Evolutionary conservation across 352 stramenopile species (phyloP), one percentile per base, ranked within the genome.

Genomic region (Globisporangium emineosum): DNA sequence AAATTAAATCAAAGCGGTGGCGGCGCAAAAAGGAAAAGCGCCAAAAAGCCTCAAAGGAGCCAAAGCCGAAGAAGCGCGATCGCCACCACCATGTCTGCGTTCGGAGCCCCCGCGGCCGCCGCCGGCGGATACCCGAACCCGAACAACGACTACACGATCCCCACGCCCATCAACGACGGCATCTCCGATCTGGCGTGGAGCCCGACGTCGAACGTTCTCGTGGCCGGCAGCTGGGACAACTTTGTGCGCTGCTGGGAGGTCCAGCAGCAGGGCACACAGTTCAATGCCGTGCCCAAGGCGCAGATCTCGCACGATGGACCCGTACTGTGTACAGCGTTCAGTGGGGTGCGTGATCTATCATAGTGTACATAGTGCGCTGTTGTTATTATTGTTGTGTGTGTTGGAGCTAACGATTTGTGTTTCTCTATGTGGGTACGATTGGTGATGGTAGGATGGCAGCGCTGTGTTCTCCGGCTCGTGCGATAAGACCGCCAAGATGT

Each of bases 401-500:
- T 35, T 27, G 27, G 49, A 21, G 50, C 51, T 40, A 40, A 40
- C 13, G n/a, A 13, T 21, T 49, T 10, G 51, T 32, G 9, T 51
- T 37, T 17, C 47, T 59, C 1, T 50, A 29, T 76, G 21, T n/a
- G 40, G 40, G 40, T 47, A 17, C 17, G 40, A 47, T 47, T 47
- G 17, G 15, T 47, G n/a, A n/a, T 47, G 40, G 5, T 72, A 93
- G 85, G 96, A 99, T 76, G 94, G 94, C n/a, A 91, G 68, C 56
- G 88, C 85, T 1, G 91, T 98, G 42, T 98, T 98, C 67, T 97
- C 90, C 1, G 90, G 86, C 30, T 97, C 91, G 32, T 91, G 82
- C 53, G 95, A 98, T 73, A 98, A 98, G 72, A 97, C 92, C 13
- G 94, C 96, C 29, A 96, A 97, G 62, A 98, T 98, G 93, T 99